These are phyloP conservation scores for Phanerochaete carnosa DNA, from an alignment of 768 basidiomycete genomes.

Conservation along the genomic window DNA sequence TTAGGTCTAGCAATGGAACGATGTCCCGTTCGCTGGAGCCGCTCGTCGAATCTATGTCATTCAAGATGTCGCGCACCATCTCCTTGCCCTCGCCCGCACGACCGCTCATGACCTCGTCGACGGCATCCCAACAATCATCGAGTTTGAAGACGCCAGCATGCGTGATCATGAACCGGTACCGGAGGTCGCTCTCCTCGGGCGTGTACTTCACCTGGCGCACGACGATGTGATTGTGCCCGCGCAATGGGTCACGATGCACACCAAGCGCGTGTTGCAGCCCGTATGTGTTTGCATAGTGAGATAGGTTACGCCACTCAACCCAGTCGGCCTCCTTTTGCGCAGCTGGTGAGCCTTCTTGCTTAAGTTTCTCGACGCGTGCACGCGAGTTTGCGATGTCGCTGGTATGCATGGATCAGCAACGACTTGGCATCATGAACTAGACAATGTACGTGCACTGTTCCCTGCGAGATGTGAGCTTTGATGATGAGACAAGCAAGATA, in stretches of 20 bases:
- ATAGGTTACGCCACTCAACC: slow-evolving; percentile 18
- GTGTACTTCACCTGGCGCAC: slow-evolving; percentile 21
- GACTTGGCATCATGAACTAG: neutral
- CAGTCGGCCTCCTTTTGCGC: slow-evolving; percentile 21
- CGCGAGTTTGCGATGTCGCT: slow-evolving; percentile 11
- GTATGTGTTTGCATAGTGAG: slow-evolving; percentile 12
- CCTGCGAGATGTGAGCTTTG: neutral
- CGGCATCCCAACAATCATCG: slow-evolving; percentile 20
- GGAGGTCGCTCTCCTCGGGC: slow-evolving; percentile 16
- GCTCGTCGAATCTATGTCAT: slow-evolving; percentile 6
- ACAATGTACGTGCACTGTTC: neutral
- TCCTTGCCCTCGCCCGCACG: slow-evolving; percentile 20
- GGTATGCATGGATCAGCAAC: neutral
- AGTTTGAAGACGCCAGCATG: slow-evolving; percentile 23
- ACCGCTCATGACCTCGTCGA: slow-evolving; percentile 18
- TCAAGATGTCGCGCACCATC: slow-evolving; percentile 17
- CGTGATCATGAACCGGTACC: slow-evolving; percentile 20
- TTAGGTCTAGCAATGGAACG: slow-evolving; percentile 12
- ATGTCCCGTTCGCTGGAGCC: neutral
- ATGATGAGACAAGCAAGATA: neutral
- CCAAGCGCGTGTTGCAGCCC: slow-evolving; percentile 20
- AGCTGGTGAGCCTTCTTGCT: slow-evolving; percentile 6
- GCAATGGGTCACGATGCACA: slow-evolving; percentile 23
- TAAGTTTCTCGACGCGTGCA: slow-evolving; percentile 13
- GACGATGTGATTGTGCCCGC: slow-evolving; percentile 27